A percentile compares a stretch with the other conserved stretches of the same genome.
These are phyloP conservation scores for Acanthamoeba rhysodes DNA, from an alignment of 208 protist species.

Conservation along the genomic window DNA sequence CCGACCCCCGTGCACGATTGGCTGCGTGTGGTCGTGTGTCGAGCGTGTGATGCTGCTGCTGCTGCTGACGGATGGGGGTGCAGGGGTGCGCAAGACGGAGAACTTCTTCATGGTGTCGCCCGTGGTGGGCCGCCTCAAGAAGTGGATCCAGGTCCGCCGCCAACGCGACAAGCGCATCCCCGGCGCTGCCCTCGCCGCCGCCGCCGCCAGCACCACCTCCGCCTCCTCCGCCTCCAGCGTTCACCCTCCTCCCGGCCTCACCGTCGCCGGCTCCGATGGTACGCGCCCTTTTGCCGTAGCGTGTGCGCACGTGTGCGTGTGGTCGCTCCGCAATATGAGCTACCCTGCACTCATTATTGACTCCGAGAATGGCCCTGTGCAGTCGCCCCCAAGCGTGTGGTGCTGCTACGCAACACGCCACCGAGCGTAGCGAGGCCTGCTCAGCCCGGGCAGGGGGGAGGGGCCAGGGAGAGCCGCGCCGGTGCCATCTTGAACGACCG, in stretches of 20 bases:
- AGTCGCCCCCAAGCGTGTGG: not conserved
- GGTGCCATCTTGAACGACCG: no score
- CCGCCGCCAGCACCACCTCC: not conserved
- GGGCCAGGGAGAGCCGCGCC: no score
- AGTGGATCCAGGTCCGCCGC: conserved; percentile 15
- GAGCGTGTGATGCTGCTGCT: not conserved
- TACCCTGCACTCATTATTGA: no score
- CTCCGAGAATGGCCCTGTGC: no score
- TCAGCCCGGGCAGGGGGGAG: no score
- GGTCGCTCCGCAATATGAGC: no score
- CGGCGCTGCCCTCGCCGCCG: not conserved
- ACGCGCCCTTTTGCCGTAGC: no score
- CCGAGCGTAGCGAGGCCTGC: not conserved
- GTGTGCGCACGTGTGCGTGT: no score
- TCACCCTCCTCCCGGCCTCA: not conserved
- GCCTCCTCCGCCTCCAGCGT: not conserved
- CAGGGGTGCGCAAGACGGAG: conserved; percentile 61
- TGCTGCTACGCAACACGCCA: not conserved
- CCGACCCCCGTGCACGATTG: not conserved
- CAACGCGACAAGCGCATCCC: not conserved
- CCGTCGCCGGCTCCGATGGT: not conserved
- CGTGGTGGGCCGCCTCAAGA: conserved; percentile 71
- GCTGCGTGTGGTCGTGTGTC: no score
- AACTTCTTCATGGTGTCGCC: conserved; percentile 79
- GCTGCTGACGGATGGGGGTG: not conserved